These are phyloP conservation scores for Rhodotorula graminis DNA, from an alignment of 768 basidiomycete species.

Conservation along the genomic window DNA sequence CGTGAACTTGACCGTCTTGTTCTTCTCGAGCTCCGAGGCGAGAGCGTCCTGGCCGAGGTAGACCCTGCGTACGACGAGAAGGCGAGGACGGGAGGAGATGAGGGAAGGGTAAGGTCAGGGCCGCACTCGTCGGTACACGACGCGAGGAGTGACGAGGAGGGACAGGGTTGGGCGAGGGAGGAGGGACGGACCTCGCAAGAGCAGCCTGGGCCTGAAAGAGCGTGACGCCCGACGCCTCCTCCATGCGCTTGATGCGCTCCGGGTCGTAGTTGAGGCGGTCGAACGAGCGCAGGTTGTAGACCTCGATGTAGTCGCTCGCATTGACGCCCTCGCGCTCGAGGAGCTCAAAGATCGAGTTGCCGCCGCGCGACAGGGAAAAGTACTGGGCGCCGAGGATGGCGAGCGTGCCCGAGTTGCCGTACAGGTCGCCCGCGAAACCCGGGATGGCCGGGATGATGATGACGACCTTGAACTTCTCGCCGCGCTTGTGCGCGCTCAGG, in stretches of 20 bases:
- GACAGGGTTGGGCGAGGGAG: too few species aligned
- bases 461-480: slow-evolving; percentile 75
- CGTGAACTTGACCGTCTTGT: slow-evolving; percentile 35
- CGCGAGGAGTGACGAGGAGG: too few species aligned
- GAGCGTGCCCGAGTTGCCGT: slow-evolving; percentile 35
- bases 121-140: too few species aligned
- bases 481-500: slow-evolving; percentile 65
- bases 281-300: slow-evolving; percentile 88
- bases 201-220: slow-evolving; percentile 86
- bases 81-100: too few species aligned
- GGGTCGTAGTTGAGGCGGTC: slow-evolving; percentile 58
- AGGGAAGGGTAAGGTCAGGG: too few species aligned
- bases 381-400: slow-evolving; percentile 39
- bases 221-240: slow-evolving; percentile 66
- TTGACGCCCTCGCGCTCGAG: slow-evolving; percentile 34
- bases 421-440: slow-evolving; percentile 71
- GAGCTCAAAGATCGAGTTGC: slow-evolving; percentile 55
- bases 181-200: slow-evolving; percentile 47
- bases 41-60: slow-evolving; percentile 46
- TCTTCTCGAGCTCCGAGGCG: slow-evolving; percentile 30
- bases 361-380: slow-evolving; percentile 70
- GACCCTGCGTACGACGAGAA: slow-evolving; percentile 29
- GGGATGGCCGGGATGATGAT: slow-evolving; percentile 86
- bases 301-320: slow-evolving; percentile 66
- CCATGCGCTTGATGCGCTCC: slow-evolving; percentile 62